A percentile compares a stretch with the other conserved stretches of the same genome.
Evolutionary conservation across 225 moss, liverwort and hornwort genomes (phyloP).

Genomic region (Anthoceros angustus): DNA sequence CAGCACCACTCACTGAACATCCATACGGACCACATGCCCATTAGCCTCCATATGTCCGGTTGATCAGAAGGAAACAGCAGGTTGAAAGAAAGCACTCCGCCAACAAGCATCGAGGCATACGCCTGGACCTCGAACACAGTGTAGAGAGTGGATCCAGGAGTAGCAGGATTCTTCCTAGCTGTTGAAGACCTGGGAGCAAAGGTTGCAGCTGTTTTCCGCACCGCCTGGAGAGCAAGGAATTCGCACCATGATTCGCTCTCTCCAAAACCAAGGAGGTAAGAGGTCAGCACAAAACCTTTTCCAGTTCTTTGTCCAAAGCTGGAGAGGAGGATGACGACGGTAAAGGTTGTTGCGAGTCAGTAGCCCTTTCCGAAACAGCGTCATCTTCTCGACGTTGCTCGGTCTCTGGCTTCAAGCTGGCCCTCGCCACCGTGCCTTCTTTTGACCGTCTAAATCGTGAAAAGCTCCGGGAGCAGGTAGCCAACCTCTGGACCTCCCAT

Average conservation of each 20-base stretch:
- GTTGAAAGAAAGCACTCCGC: conserved; percentile 82
- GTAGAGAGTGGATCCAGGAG: conserved; percentile 69
- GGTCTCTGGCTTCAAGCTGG: background rate
- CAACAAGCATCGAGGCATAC: conserved; percentile 63
- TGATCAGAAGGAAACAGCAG: conserved; percentile 90
- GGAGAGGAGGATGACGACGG: conserved; percentile 1
- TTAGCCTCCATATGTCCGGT: conserved; percentile 82
- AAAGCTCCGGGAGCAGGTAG: background rate
- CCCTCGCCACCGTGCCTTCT: background rate
- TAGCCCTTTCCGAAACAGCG: background rate
- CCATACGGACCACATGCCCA: conserved; percentile 99
- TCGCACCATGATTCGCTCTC: background rate
- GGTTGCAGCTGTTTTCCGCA: conserved; percentile 86
- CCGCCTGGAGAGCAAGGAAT: conserved; percentile 28
- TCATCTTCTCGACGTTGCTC: background rate
- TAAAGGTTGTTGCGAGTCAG: background rate
- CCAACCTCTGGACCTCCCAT: background rate
- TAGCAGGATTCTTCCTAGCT: conserved; percentile 66
- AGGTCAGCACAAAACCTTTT: conserved; percentile 13
- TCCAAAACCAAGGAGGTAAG: background rate
- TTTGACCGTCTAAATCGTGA: background rate
- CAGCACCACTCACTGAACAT: conserved; percentile 68
- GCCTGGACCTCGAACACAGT: conserved; percentile 71
- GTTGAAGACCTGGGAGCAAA: conserved; percentile 85
- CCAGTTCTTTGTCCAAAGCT: conserved; percentile 27